Conservation (phyloP, 495 filamentous ascomycete species). For the Penicillium coffeae region DNA sequence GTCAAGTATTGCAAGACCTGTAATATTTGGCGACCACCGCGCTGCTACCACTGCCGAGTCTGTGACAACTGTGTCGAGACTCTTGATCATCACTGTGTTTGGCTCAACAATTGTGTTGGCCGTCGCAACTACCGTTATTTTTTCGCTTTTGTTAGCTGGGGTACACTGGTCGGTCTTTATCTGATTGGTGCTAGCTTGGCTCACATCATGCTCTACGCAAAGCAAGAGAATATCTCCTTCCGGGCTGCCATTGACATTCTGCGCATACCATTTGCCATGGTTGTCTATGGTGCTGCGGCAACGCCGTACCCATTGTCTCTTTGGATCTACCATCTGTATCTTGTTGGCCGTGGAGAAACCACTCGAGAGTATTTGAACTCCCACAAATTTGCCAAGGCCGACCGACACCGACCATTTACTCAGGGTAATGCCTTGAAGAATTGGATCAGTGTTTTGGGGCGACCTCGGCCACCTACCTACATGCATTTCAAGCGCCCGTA, state of each 20-base stretch:
- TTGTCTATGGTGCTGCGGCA: conserved; percentile 73
- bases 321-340: conserved; percentile 82
- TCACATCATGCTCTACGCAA: conserved; percentile 72
- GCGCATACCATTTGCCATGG: conserved; percentile 83
- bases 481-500: conserved; percentile 79
- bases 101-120: conserved; percentile 98
- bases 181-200: conserved; percentile 71
- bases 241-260: conserved; percentile 59
- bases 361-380: conserved; percentile 94
- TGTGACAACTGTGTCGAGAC: conserved; percentile 98
- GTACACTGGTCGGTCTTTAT: conserved; percentile 71
- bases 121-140: conserved; percentile 98
- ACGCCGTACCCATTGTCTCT: conserved; percentile 80
- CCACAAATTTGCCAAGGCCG: conserved; percentile 87
- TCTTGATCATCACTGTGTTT: conserved; percentile 97
- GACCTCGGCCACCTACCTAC: conserved; percentile 85
- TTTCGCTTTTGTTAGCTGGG: conserved; percentile 77
- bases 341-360: conserved; percentile 87
- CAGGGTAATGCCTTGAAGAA: conserved; percentile 75
- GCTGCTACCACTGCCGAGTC: conserved; percentile 91
- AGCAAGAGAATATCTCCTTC: conserved; percentile 59
- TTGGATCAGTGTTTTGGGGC: conserved; percentile 73
- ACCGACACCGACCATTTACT: conserved; percentile 86
- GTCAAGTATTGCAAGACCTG: conserved; percentile 98
- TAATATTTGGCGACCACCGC: conserved; percentile 91